Conservation (phyloP, 768 basidiomycete species). For the Boletales sp. region DNA sequence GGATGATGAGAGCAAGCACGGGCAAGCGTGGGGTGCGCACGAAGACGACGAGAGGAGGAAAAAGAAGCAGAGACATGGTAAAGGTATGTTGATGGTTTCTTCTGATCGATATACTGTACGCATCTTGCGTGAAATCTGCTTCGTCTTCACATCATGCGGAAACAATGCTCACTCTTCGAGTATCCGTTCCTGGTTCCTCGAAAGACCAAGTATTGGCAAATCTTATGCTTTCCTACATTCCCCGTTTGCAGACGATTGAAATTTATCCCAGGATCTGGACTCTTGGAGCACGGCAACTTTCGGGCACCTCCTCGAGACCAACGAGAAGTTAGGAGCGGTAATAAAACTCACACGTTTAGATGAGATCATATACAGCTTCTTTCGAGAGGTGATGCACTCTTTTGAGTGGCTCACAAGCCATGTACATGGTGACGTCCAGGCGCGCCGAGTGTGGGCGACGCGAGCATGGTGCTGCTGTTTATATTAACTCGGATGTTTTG, state of each 20-base stretch:
- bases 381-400: slow-evolving; percentile 3
- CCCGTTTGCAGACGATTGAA: slow-evolving; percentile 1
- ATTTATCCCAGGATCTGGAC: slow-evolving; percentile 34
- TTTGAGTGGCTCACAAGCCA: not conserved
- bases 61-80: slow-evolving; percentile 52
- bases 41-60: slow-evolving; percentile 36
- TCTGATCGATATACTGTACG: not conserved
- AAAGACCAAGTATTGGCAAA: slow-evolving; percentile 6
- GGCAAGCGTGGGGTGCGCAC: slow-evolving; percentile 11
- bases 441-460: slow-evolving; percentile 8
- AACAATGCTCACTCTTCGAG: not conserved
- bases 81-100: slow-evolving; percentile 25
- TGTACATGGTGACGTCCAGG: slow-evolving; percentile 2
- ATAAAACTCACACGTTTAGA: slow-evolving; percentile 69
- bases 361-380: slow-evolving; percentile 24
- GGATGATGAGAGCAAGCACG: slow-evolving; percentile 48
- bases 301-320: slow-evolving; percentile 62
- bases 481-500: slow-evolving; percentile 14
- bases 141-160: slow-evolving; percentile 2
- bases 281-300: slow-evolving; percentile 50
- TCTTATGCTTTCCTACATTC: not conserved
- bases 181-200: not conserved
- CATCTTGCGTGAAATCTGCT: slow-evolving; percentile 6
- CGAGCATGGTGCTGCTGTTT: not conserved
- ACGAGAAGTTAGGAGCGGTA: slow-evolving; percentile 64